Conservation (phyloP, 1,139 yeast species). For the Candida frijolesensis region DNA sequence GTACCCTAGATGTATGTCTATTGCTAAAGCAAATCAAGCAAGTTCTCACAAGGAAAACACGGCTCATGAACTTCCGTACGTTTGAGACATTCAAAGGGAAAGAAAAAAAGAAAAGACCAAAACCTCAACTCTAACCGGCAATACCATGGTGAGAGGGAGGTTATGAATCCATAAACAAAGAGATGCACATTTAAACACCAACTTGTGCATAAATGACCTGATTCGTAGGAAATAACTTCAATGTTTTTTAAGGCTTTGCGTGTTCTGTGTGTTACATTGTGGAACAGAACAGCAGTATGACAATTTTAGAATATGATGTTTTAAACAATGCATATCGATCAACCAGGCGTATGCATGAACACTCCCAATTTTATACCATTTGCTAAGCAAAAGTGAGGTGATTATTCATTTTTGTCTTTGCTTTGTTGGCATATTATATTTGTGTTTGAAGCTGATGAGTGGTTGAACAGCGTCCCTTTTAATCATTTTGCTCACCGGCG, state of each 20-base stretch:
- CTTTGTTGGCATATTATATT: neutral
- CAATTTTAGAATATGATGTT: neutral
- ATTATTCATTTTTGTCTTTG: conserved; percentile 2
- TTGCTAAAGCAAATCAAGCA: too few relatives aligned
- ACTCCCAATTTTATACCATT: neutral
- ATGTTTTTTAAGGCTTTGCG: neutral
- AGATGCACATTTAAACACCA: neutral
- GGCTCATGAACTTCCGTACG: neutral
- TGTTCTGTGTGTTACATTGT: neutral
- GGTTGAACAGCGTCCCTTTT: neutral
- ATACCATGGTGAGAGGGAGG: conserved; percentile 1
- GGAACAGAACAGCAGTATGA: too few relatives aligned
- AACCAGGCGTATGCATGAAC: neutral
- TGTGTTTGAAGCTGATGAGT: neutral
- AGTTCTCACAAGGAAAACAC: too few relatives aligned
- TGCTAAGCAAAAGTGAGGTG: conserved; percentile 8
- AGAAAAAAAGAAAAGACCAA: neutral
- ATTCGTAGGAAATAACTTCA: neutral
- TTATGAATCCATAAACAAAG: neutral
- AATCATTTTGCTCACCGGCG: neutral
- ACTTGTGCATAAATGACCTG: neutral
- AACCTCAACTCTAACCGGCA: neutral
- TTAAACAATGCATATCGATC: neutral
- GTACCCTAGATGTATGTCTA: too few relatives aligned
- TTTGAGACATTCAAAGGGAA: neutral